Evolutionary conservation across 805 yeast species (phyloP), one percentile per base, ranked within the genome.

Genomic region (Wickerhamiella nectarea): DNA sequence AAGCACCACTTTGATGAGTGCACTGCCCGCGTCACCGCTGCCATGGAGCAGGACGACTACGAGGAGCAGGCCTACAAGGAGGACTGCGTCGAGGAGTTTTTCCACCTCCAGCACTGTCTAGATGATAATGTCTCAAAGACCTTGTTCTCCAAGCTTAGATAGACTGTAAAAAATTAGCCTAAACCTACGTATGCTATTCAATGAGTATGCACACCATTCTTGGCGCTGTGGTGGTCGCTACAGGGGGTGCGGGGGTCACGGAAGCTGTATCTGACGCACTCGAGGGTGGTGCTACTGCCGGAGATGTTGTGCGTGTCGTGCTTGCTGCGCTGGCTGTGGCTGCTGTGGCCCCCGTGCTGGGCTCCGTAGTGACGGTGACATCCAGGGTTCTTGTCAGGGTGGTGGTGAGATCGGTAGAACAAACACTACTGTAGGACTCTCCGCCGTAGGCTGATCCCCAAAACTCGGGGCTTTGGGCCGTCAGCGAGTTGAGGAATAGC

Each of bases 81-180:
- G 71, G 96, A 89, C 68, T 89, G 98, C 73, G 80, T 89, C 50
- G 97, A 89, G 68, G 98, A 89, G 68, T 89, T 82, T 66, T 89
- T 89, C 85, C 97, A 91, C 68, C 72, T 87, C 63, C 85, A 85
- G 65, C 96, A 89, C 67, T 84, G 93, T 70, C 56, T 87, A 57
- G 85, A 84, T 67, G 91, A 83, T 63, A 77, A 94, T 70, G 85
- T 80, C 62, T 85, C 94, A 50, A 94, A 94, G 67, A 80, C 76
- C 65, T 71, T 87, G 64, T 84, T 87, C 72, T 68, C 75, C 71
- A 82, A 80, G 68, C 76, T 86, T 67, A 84, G 83, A 67, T 86
- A 76, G 36, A 34, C 31, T 28, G 31, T 28, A 28, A 14, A 28
- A 28, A 28, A 28, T 10, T 6, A 25, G 29, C 25, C 25, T 22